Evolutionary conservation across 352 stramenopile genomes (phyloP), one percentile per base, ranked within the genome.

Genomic region (Phytophthora quininea): DNA sequence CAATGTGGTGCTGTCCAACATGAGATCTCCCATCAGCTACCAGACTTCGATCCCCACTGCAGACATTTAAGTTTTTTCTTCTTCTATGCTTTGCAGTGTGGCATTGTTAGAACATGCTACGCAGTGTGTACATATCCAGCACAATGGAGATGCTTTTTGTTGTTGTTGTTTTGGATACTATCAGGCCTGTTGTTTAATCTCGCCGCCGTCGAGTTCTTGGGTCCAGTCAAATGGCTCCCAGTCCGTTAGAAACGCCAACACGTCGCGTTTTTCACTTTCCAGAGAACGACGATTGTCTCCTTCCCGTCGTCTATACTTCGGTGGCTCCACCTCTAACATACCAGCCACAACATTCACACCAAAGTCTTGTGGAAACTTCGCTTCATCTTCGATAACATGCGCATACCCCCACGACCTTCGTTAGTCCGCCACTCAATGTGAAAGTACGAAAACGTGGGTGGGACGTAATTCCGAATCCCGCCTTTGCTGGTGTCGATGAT

Each of bases 151-250:
- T 29, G 35, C 35, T 40, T 30, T 40, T 33, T 62, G n/a, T 55
- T 55, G 24, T 52, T 51, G 43, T 29, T 52, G 43, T 53, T 55
- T 27, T 4, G 40, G 38, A 52, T 15, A 3, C 12, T 46, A 2
- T 69, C 47, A 64, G 19, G 35, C n/a, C 42, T 77, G 30, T 4
- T 49, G 3, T 30, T 68, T 64, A 52, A 86, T 81, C 58, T 86
- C 74, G 46, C 82, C 83, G n/a, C 82, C 86, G 27, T 90, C 86
- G 43, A 92, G 81, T 30, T 82, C 55, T 65, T 83, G 78, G 0
- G 87, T 93, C 87, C 85, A 93, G 61, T 93, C 84, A 47, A 91
- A 93, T 2, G 60, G 42, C 50, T 87, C 69, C 87, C 87, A 95
- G 54, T 84, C 61, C 45, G 82, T 80, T 3, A 92, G 58, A 40